Evolutionary conservation across 805 yeast genomes (phyloP).

Genomic region (Ogataea paraovalis): DNA sequence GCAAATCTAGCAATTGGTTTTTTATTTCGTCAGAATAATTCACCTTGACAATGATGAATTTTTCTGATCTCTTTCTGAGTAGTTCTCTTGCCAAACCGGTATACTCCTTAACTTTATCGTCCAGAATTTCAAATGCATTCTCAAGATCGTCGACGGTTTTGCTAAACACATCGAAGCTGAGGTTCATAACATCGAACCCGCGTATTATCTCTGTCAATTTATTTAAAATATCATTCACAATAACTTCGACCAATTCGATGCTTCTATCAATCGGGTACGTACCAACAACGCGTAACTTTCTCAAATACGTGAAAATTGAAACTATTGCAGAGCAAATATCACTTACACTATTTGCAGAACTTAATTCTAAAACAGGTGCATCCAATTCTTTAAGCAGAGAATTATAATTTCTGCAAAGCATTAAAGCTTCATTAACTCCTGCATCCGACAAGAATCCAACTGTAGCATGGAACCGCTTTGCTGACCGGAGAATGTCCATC

Average conservation of each 20-base stretch:
- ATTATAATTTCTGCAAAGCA: conserved; percentile 51
- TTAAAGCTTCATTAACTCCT: conserved; percentile 54
- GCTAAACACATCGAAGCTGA: conserved; percentile 39
- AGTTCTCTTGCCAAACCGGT: conserved; percentile 68
- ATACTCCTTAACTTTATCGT: conserved; percentile 58
- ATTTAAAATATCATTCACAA: conserved; percentile 52
- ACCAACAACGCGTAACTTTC: conserved; percentile 52
- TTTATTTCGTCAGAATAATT: conserved; percentile 38
- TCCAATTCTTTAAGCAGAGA: conserved; percentile 58
- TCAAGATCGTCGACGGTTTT: conserved; percentile 27
- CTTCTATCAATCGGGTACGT: conserved; percentile 65
- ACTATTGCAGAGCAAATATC: conserved; percentile 43
- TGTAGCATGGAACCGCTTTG: conserved; percentile 78
- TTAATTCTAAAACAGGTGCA: conserved; percentile 54
- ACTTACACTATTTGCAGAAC: conserved; percentile 41
- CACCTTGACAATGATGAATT: conserved; percentile 61
- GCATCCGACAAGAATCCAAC: conserved; percentile 70
- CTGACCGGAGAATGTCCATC: conserved; percentile 55
- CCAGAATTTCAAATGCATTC: conserved; percentile 47
- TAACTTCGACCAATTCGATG: conserved; percentile 58
- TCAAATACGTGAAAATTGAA: conserved; percentile 56
- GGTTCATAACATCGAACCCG: conserved; percentile 39
- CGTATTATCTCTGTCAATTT: conserved; percentile 39
- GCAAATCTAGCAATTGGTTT: conserved; percentile 41
- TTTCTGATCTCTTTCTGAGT: conserved; percentile 67